A percentile compares a stretch with the other conserved stretches of the same genome.
Evolutionary conservation across 2,329 filamentous ascomycete species (phyloP).

Genomic region (Leptographium lundbergii): DNA sequence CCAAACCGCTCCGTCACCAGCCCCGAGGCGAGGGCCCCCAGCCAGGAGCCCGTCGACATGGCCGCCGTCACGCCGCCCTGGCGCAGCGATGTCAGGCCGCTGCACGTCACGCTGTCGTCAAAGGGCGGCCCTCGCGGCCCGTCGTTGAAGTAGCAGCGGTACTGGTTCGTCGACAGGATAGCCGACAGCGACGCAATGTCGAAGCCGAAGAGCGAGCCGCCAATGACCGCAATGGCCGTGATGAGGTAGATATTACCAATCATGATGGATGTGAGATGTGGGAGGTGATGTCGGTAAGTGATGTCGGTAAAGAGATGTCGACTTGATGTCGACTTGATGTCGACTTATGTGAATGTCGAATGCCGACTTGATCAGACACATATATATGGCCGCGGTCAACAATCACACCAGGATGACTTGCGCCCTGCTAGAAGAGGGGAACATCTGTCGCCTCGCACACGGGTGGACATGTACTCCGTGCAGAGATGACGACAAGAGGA

Average conservation of each 20-base stretch:
- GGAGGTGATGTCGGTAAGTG: too few species aligned
- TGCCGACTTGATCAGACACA: too few species aligned
- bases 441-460: too few species aligned
- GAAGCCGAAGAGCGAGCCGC: slow-evolving; percentile 28
- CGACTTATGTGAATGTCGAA: too few species aligned
- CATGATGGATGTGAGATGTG: neutral
- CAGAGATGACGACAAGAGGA: too few species aligned
- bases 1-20: slow-evolving; percentile 41
- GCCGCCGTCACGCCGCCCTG: slow-evolving; percentile 56
- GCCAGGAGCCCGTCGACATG: slow-evolving; percentile 59
- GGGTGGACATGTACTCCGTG: too few species aligned
- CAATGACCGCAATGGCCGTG: slow-evolving; percentile 29
- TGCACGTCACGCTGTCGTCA: slow-evolving; percentile 3
- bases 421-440: too few species aligned
- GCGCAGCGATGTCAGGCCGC: slow-evolving; percentile 6
- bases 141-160: slow-evolving; percentile 30
- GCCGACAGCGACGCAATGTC: slow-evolving; percentile 34
- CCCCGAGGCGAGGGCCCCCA: slow-evolving; percentile 49
- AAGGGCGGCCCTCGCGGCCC: slow-evolving; percentile 17
- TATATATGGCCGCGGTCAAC: too few species aligned
- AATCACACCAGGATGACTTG: too few species aligned
- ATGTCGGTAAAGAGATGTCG: too few species aligned
- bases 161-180: slow-evolving; percentile 27
- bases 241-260: slow-evolving; percentile 29
- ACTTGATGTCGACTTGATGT: too few species aligned